phyloP scores from a whole-genome alignment of 345 rosid genomes.

The Luvunga scandens region DNA sequence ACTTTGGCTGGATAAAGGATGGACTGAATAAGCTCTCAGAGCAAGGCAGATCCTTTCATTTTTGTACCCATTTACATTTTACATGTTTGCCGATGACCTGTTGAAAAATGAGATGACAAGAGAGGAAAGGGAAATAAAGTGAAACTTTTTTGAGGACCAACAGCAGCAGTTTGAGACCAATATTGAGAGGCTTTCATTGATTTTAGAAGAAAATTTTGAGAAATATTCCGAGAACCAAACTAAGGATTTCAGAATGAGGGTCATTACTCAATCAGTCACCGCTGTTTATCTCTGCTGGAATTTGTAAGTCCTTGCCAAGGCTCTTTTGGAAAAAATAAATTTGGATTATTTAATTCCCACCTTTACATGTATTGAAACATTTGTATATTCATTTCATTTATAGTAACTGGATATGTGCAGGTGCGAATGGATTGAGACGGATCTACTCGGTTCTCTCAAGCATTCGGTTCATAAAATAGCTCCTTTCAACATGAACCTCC shows the following conservation, averaged over 20 bases:
- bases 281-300: slow-evolving; percentile 41
- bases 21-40: slow-evolving; percentile 45
- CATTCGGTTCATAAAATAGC: slow-evolving; percentile 30
- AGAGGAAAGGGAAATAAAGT: slow-evolving; percentile 38
- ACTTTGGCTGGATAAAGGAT: slow-evolving; percentile 53
- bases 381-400: too few species aligned
- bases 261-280: slow-evolving; percentile 23
- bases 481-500: slow-evolving; percentile 45
- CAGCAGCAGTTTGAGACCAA: slow-evolving; percentile 43
- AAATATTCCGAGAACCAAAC: slow-evolving; percentile 16
- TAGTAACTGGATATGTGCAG: slow-evolving; percentile 12
- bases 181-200: slow-evolving; percentile 40
- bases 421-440: slow-evolving; percentile 39
- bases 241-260: slow-evolving; percentile 22
- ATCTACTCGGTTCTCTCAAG: slow-evolving; percentile 34
- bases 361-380: too few species aligned
- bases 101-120: slow-evolving; percentile 35
- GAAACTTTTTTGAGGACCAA: slow-evolving; percentile 37
- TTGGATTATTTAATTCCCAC: too few species aligned
- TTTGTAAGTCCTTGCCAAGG: slow-evolving; percentile 24
- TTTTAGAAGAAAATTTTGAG: slow-evolving; percentile 36
- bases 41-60: slow-evolving; percentile 48
- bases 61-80: slow-evolving; percentile 58
- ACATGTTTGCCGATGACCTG: slow-evolving; percentile 49
- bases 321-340: too few species aligned